A percentile compares a stretch with the other conserved stretches of the same genome.
Conservation (phyloP, 2,329 filamentous ascomycete species). For the Botryotinia globosa region DNA sequence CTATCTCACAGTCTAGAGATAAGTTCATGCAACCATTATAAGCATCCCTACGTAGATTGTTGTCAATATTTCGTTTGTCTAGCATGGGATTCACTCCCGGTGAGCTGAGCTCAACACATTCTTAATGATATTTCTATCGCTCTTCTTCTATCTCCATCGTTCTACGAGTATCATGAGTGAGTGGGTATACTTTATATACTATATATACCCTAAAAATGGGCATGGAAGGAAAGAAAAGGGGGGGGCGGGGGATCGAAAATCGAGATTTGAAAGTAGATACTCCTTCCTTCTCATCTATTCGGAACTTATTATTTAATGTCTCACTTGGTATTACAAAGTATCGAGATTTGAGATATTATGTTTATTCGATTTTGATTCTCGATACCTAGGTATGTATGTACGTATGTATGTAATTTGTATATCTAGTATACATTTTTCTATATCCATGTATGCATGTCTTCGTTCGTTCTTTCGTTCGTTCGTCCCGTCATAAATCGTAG, state of each 20-base stretch:
- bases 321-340: not conserved
- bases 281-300: not conserved
- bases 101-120: not conserved
- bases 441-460: not conserved
- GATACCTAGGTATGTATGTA: not conserved
- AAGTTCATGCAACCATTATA: not conserved
- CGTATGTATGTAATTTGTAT: not conserved
- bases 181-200: not conserved
- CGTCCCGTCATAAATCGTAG: not conserved
- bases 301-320: not conserved
- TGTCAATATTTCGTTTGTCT: not conserved
- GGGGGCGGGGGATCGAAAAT: not conserved
- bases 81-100: not conserved
- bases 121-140: not conserved
- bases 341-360: not conserved
- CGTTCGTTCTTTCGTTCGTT: not conserved
- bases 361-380: not conserved
- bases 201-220: accelerated
- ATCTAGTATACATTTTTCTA: not conserved
- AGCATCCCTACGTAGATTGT: too few relatives aligned
- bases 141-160: not conserved
- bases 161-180: not conserved
- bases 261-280: not conserved
- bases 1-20: not conserved
- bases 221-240: not conserved